Conservation (phyloP, 1,284 basidiomycete genomes). For the Apiotrichum veenhuisii region DNA sequence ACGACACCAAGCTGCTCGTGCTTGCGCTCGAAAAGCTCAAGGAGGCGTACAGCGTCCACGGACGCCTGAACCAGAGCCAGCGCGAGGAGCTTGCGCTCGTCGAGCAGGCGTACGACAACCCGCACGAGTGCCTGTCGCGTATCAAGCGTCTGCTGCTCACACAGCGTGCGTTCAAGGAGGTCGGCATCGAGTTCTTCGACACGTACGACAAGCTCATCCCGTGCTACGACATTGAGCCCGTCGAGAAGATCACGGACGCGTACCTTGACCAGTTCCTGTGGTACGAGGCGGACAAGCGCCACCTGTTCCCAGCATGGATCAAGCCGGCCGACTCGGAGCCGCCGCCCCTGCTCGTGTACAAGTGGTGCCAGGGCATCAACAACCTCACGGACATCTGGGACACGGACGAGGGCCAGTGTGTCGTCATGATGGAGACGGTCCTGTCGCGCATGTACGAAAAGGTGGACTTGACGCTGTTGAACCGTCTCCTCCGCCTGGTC, state of each 20-base stretch:
- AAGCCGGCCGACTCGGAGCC: slow-evolving; percentile 96
- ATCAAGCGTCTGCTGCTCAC: slow-evolving; percentile 93
- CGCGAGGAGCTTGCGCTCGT: slow-evolving; percentile 93
- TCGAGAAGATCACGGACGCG: slow-evolving; percentile 97
- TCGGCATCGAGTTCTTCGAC: slow-evolving; percentile 78
- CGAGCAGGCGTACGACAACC: slow-evolving; percentile 80
- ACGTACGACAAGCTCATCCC: slow-evolving; percentile 97
- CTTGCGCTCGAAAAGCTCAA: slow-evolving; percentile 93
- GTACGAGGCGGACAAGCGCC: slow-evolving; percentile 86
- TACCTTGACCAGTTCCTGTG: slow-evolving; percentile 80
- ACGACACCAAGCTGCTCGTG: slow-evolving; percentile 93
- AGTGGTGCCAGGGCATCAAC: slow-evolving; percentile 61
- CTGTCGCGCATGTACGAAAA: slow-evolving; percentile 96
- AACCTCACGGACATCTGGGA: slow-evolving; percentile 87
- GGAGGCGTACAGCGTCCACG: slow-evolving; percentile 97
- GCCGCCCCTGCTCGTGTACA: slow-evolving; percentile 92
- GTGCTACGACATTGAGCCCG: slow-evolving; percentile 95
- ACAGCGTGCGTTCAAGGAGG: slow-evolving; percentile 94
- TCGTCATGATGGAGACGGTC: slow-evolving; percentile 96
- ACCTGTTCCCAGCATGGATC: slow-evolving; percentile 95
- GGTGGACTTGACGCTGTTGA: slow-evolving; percentile 89
- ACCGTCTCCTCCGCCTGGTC: slow-evolving; percentile 86
- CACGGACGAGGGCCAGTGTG: slow-evolving; percentile 90
- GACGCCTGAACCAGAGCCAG: slow-evolving; percentile 91
- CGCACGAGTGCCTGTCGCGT: slow-evolving; percentile 68